Base-by-base conservation (phyloP, 2,329 filamentous ascomycete species). In the Thelonectria olida region DNA sequence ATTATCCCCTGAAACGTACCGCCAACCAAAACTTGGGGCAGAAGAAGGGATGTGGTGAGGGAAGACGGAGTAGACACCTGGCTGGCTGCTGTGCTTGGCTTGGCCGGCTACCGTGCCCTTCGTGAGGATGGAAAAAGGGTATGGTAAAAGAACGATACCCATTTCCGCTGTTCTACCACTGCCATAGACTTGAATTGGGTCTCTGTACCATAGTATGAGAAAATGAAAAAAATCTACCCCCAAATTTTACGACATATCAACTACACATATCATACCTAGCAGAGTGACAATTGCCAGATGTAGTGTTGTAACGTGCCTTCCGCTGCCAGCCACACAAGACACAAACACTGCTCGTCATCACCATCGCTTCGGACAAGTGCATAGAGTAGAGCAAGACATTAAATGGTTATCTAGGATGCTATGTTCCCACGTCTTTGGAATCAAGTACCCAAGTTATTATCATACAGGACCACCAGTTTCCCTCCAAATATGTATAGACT, bases 201-300 rank as follows among this genome's bases (percentile, higher is more conserved):
- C 73, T 74, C 64, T 76, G 75, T 76, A 76, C 71, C 69, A 76
- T 76, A 76, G 72, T 65, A 60, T 72, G 60, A 54, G 61, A 70
- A 56, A 52, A 69, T 67, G 64, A 48, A 66, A 67, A 58, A 66
- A 70, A 70, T 65, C 47, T 61, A 64, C 59, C 64, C 57, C 60
- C 69, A 57, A 5, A 17, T 9, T n/a, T n/a, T n/a, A n/a, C n/a
- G n/a, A n/a, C n/a, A n/a, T n/a, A n/a, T n/a, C n/a, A n/a, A n/a
- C n/a, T n/a, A n/a, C n/a, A n/a, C n/a, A n/a, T n/a, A n/a, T n/a
- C n/a, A n/a, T n/a, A n/a, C n/a, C n/a, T n/a, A n/a, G n/a, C n/a
- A n/a, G n/a, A n/a, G n/a, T n/a, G n/a, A n/a, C n/a, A n/a, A n/a
- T n/a, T n/a, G n/a, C n/a, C n/a, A n/a, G n/a, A n/a, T n/a, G n/a